Percentiles rank a stretch among this genome's conserved stretches.
These are phyloP conservation scores for Yamadazyma kanchanaburiensis DNA, from an alignment of 1,139 yeast species.

Conservation along the genomic window DNA sequence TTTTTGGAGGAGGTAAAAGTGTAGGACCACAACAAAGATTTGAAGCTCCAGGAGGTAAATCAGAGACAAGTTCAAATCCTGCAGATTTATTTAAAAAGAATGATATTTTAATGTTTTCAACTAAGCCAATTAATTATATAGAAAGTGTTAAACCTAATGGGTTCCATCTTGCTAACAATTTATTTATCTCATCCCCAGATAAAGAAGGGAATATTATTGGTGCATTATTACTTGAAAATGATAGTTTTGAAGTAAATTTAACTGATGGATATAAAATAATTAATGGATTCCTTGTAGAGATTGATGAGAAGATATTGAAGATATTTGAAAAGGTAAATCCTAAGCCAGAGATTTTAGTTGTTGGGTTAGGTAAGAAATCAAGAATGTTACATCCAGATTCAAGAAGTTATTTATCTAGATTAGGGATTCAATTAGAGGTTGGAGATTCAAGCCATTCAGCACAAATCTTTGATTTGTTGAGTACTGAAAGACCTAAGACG, in stretches of 20 bases:
- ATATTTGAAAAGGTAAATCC: conserved; percentile 62
- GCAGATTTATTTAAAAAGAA: conserved; percentile 44
- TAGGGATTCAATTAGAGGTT: conserved; percentile 69
- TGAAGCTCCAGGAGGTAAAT: conserved; percentile 36
- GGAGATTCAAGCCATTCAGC: conserved; percentile 70
- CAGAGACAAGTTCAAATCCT: conserved; percentile 42
- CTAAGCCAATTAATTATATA: conserved; percentile 43
- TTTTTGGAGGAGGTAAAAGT: conserved; percentile 19
- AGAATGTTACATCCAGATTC: conserved; percentile 60
- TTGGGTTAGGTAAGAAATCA: conserved; percentile 66
- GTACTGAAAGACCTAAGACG: conserved; percentile 73
- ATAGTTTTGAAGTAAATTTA: conserved; percentile 60
- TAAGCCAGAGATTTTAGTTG: conserved; percentile 69
- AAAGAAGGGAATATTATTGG: conserved; percentile 45
- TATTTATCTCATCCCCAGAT: conserved; percentile 46
- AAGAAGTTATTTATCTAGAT: conserved; percentile 41
- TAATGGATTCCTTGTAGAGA: conserved; percentile 44
- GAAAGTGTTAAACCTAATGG: conserved; percentile 41
- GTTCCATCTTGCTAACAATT: conserved; percentile 36
- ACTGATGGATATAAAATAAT: conserved; percentile 29
- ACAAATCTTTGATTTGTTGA: conserved; percentile 66
- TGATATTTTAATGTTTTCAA: conserved; percentile 42
- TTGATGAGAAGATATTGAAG: conserved; percentile 38
- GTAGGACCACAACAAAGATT: conserved; percentile 13
- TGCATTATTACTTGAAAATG: conserved; percentile 58